Evolutionary conservation across 2,329 filamentous ascomycete species (phyloP), one percentile per base, ranked within the genome.

Genomic region (Reticulascus tulasneorum): DNA sequence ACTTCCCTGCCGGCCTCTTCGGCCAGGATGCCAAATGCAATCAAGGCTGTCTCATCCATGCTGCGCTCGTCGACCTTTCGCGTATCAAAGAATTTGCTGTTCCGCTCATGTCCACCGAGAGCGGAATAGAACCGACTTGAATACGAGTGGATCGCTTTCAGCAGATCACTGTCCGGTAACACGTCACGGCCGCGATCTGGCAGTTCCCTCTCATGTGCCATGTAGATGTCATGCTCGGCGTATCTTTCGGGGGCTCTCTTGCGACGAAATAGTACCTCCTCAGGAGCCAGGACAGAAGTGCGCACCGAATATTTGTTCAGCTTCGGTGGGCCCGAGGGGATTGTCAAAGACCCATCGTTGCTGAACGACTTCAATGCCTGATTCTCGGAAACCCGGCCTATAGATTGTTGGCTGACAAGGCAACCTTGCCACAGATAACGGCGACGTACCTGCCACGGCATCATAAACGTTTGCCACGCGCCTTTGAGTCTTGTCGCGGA

Each of bases 1-100:
- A 69, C 56, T 29, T 80, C 75, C 25, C 70, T 67, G 12, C 75
- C 70, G 4, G 77, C 74, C 58, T 91, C 86, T 59, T 91, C 85
- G 26, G 90, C 63, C 38, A 91, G 58, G 31, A 91, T 78, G 2
- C 85, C 84, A 50, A 91, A 69, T 1, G 85, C 84, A 35, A 91
- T 63, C 39, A 91, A 66, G 5, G 85, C 85, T 11, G 84, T 87
- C 63, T 87, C 86, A 52, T 91, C 84, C 75, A 91, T 77, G 56
- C 78, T 85, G 45, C 71, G 57, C 53, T 76, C 70, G 41, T 76
- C 68, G 23, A 72, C 49, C 34, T 55, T 56, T 20, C 53, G 47
- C 7, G 45, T 38, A 21, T 44, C 47, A n/a, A 48, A 42, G 29
- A 42, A 43, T 13, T 26, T 15, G 7, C 30, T 17, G 33, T 21